Conservation (phyloP, 202 grass and related monocot species). For the Bolboschoenoplectus hybrid region DNA sequence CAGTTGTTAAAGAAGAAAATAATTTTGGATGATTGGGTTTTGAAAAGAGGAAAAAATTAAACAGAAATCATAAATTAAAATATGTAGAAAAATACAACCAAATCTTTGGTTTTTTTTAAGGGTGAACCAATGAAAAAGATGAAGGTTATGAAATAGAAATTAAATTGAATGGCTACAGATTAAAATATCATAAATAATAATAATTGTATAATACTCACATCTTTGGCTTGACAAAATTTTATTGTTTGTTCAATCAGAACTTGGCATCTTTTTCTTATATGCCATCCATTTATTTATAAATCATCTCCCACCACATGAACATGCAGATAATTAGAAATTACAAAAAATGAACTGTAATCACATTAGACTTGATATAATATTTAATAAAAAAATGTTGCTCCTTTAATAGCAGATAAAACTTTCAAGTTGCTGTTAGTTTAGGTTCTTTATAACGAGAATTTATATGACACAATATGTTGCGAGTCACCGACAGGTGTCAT, state of each 20-base stretch:
- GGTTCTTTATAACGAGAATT: not conserved
- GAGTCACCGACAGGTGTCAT: not conserved
- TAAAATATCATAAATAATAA: not conserved
- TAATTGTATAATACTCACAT: not conserved
- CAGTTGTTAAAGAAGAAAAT: not conserved
- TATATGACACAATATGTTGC: not conserved
- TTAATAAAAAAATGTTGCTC: not conserved
- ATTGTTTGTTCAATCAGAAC: slow-evolving; percentile 7
- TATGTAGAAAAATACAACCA: slow-evolving; percentile 6
- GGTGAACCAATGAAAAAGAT: not conserved
- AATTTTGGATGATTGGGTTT: slow-evolving; percentile 13
- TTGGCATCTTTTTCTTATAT: slow-evolving; percentile 19
- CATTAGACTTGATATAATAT: not conserved
- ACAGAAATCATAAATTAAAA: not conserved
- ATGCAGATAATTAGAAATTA: slow-evolving; percentile 22
- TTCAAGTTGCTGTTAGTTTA: not conserved
- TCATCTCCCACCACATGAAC: slow-evolving; percentile 23
- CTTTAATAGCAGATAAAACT: not conserved
- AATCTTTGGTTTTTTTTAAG: not conserved
- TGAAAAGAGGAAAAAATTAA: not conserved
- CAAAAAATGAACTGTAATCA: not conserved
- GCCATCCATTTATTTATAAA: not conserved
- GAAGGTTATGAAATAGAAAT: not conserved
- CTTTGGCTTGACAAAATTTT: slow-evolving; percentile 29
- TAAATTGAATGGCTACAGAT: slow-evolving; percentile 10